Conservation (phyloP, 2,329 filamentous ascomycete species). For the Nothomitra cinnamomea region DNA sequence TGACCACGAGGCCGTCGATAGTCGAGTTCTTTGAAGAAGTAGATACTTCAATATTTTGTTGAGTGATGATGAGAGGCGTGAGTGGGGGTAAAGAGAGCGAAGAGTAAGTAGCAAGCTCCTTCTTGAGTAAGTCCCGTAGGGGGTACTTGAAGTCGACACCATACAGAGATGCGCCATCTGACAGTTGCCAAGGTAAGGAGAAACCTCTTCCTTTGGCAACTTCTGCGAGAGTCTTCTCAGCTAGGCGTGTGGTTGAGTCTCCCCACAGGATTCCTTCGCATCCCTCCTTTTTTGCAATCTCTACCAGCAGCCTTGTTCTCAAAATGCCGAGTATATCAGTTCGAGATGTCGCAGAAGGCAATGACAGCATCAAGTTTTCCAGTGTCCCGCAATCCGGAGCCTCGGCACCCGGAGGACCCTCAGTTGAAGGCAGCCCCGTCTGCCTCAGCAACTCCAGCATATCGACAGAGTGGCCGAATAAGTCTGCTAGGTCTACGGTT, state of each 20-base stretch:
- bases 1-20: slow-evolving; percentile 77
- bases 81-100: slow-evolving; percentile 36
- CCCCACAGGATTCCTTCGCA: slow-evolving; percentile 66
- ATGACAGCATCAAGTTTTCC: slow-evolving; percentile 35
- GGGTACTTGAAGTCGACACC: slow-evolving; percentile 57
- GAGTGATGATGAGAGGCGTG: slow-evolving; percentile 26
- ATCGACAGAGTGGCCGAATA: slow-evolving; percentile 29
- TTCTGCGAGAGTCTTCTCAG: slow-evolving; percentile 69
- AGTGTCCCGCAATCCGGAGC: slow-evolving; percentile 25
- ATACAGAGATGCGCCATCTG: slow-evolving; percentile 50
- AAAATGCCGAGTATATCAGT: slow-evolving; percentile 58
- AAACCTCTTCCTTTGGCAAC: slow-evolving; percentile 84
- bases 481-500: slow-evolving; percentile 43
- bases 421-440: not conserved
- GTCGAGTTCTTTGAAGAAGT: slow-evolving; percentile 61
- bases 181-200: slow-evolving; percentile 62
- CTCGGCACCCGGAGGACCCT: too few species aligned
- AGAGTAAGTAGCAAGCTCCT: slow-evolving; percentile 57
- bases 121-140: slow-evolving; percentile 66
- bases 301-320: slow-evolving; percentile 52
- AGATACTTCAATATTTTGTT: slow-evolving; percentile 17
- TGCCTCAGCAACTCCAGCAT: slow-evolving; percentile 5
- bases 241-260: slow-evolving; percentile 73
- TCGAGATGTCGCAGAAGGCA: slow-evolving; percentile 59
- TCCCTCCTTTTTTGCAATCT: slow-evolving; percentile 37